These are phyloP conservation scores for Aspergillus caelatus DNA, from an alignment of 2,329 filamentous ascomycete species.

Conservation along the genomic window DNA sequence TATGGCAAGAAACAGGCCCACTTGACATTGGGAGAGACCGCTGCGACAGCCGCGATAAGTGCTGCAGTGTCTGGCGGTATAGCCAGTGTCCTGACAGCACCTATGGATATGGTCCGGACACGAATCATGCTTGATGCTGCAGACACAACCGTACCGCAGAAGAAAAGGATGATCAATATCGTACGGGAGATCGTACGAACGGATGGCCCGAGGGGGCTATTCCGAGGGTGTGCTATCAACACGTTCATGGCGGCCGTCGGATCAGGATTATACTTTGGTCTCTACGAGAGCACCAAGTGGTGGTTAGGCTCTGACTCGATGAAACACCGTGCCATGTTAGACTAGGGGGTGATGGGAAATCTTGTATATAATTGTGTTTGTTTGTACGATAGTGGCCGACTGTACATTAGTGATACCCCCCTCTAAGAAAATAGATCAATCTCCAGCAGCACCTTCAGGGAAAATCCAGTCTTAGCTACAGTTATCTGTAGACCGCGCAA, in stretches of 20 bases:
- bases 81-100: neutral
- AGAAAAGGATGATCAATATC: neutral
- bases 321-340: neutral
- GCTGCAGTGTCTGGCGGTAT: neutral
- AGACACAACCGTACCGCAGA: neutral
- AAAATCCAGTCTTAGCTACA: neutral
- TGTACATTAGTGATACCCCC: neutral
- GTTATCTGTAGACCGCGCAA: no score
- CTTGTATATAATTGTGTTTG: neutral
- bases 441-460: neutral
- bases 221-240: neutral
- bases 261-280: slow-evolving; percentile 1
- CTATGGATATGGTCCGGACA: neutral
- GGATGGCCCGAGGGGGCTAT: neutral
- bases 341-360: neutral
- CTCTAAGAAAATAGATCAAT: neutral
- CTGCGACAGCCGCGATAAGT: neutral
- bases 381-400: neutral
- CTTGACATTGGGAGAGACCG: neutral
- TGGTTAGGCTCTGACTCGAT: neutral
- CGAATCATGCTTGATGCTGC: slow-evolving; percentile 2
- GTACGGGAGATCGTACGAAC: neutral
- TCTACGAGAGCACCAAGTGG: neutral
- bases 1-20: neutral
- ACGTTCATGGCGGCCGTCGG: neutral